A percentile compares a stretch with the other conserved stretches of the same genome.
These are phyloP conservation scores for Rubia yunnanensis DNA, from an alignment of 257 asterid species.

Conservation along the genomic window DNA sequence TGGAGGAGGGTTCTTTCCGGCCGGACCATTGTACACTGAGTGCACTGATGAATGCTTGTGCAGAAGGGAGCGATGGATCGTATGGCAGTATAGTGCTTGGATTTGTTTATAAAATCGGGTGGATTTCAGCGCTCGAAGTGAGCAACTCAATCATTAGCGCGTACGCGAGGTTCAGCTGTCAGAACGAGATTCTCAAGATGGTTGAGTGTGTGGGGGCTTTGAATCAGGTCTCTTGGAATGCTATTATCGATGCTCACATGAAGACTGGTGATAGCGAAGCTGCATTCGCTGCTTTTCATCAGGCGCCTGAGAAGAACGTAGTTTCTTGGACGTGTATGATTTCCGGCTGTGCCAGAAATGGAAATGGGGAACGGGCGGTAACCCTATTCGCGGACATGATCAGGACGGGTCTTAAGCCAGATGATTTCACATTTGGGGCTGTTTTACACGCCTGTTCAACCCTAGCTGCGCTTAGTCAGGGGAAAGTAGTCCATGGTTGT, in stretches of 20 bases:
- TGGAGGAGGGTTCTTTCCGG: constrained; percentile 29
- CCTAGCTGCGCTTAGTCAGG: constrained; percentile 15
- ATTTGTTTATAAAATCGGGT: constrained; percentile 46
- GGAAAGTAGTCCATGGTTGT: constrained; percentile 39
- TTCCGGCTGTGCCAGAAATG: constrained; percentile 46
- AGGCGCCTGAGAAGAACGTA: constrained; percentile 39
- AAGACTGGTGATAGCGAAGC: constrained; percentile 41
- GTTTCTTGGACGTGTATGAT: constrained; percentile 70
- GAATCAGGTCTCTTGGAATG: constrained; percentile 53
- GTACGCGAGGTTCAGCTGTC: constrained; percentile 35
- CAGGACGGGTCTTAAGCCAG: constrained; percentile 35
- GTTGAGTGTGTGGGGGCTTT: constrained; percentile 23
- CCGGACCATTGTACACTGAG: constrained; percentile 71
- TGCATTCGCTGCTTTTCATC: constrained; percentile 34
- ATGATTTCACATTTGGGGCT: constrained; percentile 57
- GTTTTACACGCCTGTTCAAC: constrained; percentile 65
- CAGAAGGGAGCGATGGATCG: constrained; percentile 28
- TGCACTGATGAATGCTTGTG: constrained; percentile 44
- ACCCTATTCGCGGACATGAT: constrained; percentile 30
- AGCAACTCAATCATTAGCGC: constrained; percentile 56
- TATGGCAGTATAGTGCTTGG: constrained; percentile 38
- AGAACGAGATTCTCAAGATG: constrained; percentile 38
- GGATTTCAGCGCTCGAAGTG: constrained; percentile 55
- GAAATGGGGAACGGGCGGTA: constrained; percentile 40
- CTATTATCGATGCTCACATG: constrained; percentile 60